Evolutionary conservation across 2,329 filamentous ascomycete species (phyloP), one percentile per base, ranked within the genome.

Genomic region (Fusarium multiceps): DNA sequence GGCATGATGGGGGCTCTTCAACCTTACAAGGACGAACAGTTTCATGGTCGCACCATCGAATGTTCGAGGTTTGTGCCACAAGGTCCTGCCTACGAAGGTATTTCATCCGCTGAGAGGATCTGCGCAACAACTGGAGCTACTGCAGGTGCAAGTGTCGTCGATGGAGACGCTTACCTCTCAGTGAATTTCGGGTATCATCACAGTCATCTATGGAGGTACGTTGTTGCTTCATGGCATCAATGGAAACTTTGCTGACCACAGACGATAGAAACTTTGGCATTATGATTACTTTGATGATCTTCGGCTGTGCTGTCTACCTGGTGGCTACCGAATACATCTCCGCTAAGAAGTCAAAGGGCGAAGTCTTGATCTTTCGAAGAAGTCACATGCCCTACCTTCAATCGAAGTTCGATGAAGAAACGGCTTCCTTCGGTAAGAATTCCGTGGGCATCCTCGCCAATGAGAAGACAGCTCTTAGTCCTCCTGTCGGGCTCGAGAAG

Each of bases 101-200:
- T 81, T 0, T 80, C 78, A 0, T 70, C 82, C 0, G 77, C 81
- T 34, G 83, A 82, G 1, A 87, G 83, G 71, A 81, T 87, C 53
- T 89, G 88, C 69, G 71, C 83, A 8, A 82, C 84, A 3, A 80
- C 86, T 1, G 88, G 89, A 4, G 82, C 89, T 4, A 80, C 85
- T 3, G 76, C 86, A 2, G 89, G 89, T 3, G 80, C 83, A 43
- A 72, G 74, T 4, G 83, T 80, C 1, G 86, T 92, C 4, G 86
- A 80, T 30, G 90, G 90, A 5, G 88, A 90, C 55, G 80, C 83
- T 2, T 92, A 87, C 72, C 87, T 92, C 16, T 75, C 80, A 13
- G 75, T 80, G 3, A 85, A 82, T 50, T 91, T 87, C 71, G 73
- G 79, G 8, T 92, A 91, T 75, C 82, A 79, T 21, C 86, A 85